These are phyloP conservation scores for Hibiscus trionum DNA, from an alignment of 345 rosid genomes.

Conservation along the genomic window DNA sequence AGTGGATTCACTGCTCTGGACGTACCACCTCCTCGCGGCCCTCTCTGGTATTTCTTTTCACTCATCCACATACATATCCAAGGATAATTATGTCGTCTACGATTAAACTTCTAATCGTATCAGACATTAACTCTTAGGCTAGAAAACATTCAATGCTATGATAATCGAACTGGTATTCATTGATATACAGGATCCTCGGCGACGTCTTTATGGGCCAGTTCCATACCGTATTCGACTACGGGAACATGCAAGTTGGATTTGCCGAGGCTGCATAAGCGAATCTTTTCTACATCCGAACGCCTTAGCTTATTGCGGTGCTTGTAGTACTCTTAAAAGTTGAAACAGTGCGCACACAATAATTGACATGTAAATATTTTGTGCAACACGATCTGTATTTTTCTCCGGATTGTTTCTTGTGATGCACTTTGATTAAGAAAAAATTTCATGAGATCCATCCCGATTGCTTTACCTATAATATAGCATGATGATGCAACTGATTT, in stretches of 20 bases:
- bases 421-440: background rate
- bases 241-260: constrained; percentile 68
- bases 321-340: background rate
- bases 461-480: background rate
- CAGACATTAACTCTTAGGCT: background rate
- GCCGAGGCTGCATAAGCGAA: constrained; percentile 58
- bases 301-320: background rate
- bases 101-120: background rate
- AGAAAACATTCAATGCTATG: background rate
- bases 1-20: constrained; percentile 68
- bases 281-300: background rate
- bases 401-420: background rate
- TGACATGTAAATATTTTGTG: constrained; percentile 20
- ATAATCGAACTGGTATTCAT: background rate
- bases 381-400: background rate
- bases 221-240: constrained; percentile 82
- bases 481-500: no score
- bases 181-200: constrained; percentile 62
- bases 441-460: background rate
- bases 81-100: background rate
- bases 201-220: constrained; percentile 77
- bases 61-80: background rate
- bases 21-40: constrained; percentile 70
- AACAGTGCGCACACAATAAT: background rate
- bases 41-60: constrained; percentile 46